Base-by-base conservation (phyloP, 257 asterid genomes). In the Primulina eburnea region DNA sequence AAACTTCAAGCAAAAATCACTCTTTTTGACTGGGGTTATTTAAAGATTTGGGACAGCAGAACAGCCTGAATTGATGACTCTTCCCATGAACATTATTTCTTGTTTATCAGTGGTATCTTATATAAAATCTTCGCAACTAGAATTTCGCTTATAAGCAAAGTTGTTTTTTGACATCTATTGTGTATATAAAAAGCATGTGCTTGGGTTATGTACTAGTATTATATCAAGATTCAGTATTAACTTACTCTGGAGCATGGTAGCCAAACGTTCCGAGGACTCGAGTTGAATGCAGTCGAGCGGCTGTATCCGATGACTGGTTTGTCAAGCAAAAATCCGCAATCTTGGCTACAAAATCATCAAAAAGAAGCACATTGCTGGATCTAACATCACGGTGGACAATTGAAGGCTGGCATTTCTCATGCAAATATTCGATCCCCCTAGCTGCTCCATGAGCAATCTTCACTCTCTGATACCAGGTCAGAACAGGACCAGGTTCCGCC, bases 401-500 rank as follows among this genome's bases (percentile, higher is more conserved):
- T 1, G 95, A 71, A 4, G 97, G 96, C 66, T 92, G 98, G 64
- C 87, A 84, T 71, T 92, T 90, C 72, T 92, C 98, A n/a, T 92
- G 98, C 38, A 92, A 84, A 72, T 65, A 90, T 64, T 92, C 98
- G 0, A 92, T 88, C 2, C 98, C 97, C 69, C 71, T 90, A 5
- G 98, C 98, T n/a, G 96, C 97, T 24, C 98, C 97, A 64, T 75
- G 69, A 8, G 98, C 98, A 55, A 90, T 77, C 85, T 92, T 90
- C 57, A 92, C 97, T 80, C 98, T 80, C 74, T 90, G 86, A 56
- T n/a, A 65, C 98, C 98, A 92, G 33, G 79, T 79, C n/a, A 92
- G 86, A 28, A 79, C 92, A 0, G 95, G 95, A 37, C 98, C 98
- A 0, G 97, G 98, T 75, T 92, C 97, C 14, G 97, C 97, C 26